Evolutionary conservation across 106 monocot species (phyloP).

Genomic region (Dioscorea alata): DNA sequence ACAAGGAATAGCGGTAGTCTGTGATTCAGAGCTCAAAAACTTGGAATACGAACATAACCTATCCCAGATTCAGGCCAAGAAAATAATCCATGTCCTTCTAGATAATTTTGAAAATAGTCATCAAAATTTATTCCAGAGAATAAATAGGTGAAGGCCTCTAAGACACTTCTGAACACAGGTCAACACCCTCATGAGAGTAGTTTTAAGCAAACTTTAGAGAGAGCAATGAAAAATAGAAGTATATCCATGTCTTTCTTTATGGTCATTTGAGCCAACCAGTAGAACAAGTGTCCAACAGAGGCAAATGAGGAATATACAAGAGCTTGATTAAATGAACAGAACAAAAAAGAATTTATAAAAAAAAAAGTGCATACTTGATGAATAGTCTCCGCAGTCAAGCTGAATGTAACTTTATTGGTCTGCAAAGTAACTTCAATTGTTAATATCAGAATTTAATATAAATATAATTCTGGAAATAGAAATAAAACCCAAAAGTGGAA

Average conservation of each 20-base stretch:
- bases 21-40: too few species aligned
- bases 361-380: conserved; percentile 60
- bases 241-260: background rate
- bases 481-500: background rate
- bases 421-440: conserved; percentile 36
- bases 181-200: too few species aligned
- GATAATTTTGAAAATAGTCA: too few species aligned
- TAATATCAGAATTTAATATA: conserved; percentile 4
- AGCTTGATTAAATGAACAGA: background rate
- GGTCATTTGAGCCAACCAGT: background rate
- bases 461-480: background rate
- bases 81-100: too few species aligned
- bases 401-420: conserved; percentile 99
- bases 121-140: too few species aligned
- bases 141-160: too few species aligned
- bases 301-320: background rate
- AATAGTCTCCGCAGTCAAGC: conserved; percentile 91
- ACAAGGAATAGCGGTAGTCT: too few species aligned
- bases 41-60: too few species aligned
- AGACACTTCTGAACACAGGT: too few species aligned
- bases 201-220: too few species aligned
- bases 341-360: background rate
- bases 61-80: too few species aligned
- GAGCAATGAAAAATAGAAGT: too few species aligned
- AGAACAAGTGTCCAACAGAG: background rate